Evolutionary conservation across 129 eudicot genomes (phyloP).

Genomic region (Rutidosis leptorrhynchoides): DNA sequence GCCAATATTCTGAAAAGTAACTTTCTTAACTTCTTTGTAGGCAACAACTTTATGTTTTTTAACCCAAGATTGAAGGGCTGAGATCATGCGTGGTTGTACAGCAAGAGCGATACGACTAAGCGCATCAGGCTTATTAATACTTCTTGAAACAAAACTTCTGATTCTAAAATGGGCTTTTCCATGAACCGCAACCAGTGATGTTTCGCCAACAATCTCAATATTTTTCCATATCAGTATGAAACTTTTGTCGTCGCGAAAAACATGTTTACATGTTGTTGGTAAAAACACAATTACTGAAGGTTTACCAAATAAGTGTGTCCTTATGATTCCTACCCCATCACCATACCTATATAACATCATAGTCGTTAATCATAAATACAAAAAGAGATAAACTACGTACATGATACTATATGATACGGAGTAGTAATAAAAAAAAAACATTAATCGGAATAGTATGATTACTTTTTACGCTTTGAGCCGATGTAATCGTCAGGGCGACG

Average conservation of each 20-base stretch:
- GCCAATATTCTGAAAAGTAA: conserved; percentile 49
- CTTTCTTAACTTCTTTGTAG: conserved; percentile 50
- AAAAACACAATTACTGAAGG: conserved; percentile 52
- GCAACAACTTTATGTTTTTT: conserved; percentile 31
- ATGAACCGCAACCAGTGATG: conserved; percentile 41
- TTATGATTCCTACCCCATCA: conserved; percentile 45
- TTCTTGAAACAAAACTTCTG: conserved; percentile 43
- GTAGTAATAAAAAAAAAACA: no score
- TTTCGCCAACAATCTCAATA: conserved; percentile 38
- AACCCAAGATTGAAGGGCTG: conserved; percentile 60
- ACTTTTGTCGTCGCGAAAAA: conserved; percentile 31
- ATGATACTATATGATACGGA: no score
- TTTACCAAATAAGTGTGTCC: conserved; percentile 46
- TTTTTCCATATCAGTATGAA: conserved; percentile 39
- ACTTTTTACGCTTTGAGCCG: conserved; percentile 47
- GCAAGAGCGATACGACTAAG: conserved; percentile 48
- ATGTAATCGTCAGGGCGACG: conserved; percentile 60
- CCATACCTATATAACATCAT: conserved; percentile 42
- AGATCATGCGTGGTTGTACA: conserved; percentile 57
- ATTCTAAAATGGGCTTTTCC: conserved; percentile 46
- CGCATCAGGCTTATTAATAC: conserved; percentile 60
- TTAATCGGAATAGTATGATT: not conserved
- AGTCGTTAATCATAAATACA: no score
- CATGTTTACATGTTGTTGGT: conserved; percentile 37
- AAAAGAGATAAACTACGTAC: no score